These are phyloP conservation scores for Triangularia verruculosa DNA, from an alignment of 2,329 filamentous ascomycete genomes.

Conservation along the genomic window DNA sequence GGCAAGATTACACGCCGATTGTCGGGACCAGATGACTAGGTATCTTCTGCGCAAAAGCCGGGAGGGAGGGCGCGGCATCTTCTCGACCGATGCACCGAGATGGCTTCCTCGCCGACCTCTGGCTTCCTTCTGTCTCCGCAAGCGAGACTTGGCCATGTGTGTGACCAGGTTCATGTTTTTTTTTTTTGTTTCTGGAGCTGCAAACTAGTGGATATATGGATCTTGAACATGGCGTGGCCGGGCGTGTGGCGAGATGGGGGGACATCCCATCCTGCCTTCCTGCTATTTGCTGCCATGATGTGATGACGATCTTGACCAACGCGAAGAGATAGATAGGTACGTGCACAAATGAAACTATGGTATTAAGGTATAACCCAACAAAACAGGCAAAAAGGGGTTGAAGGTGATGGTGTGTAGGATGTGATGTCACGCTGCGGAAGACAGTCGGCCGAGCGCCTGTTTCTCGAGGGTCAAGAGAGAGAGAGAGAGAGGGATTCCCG, in stretches of 20 bases:
- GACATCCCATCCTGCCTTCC: neutral
- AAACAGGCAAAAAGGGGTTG: neutral
- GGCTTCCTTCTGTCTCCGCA: neutral
- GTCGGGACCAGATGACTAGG: neutral
- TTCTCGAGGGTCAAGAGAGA: too few species aligned
- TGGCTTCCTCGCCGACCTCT: neutral
- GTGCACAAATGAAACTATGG: neutral
- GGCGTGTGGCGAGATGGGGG: neutral
- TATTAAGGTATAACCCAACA: neutral
- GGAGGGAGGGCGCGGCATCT: neutral
- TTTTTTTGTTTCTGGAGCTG: neutral
- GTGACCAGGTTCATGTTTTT: neutral
- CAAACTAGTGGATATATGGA: neutral
- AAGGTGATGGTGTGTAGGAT: neutral
- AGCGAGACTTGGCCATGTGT: neutral
- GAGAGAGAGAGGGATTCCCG: neutral
- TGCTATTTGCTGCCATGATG: neutral
- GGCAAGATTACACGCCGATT: neutral
- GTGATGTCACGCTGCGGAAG: constrained; percentile 5
- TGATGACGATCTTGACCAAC: too few species aligned
- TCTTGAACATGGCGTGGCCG: neutral
- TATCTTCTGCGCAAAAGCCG: neutral
- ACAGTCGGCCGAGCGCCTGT: neutral
- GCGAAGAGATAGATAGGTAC: neutral
- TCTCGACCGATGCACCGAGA: neutral